Evolutionary conservation across 345 rosid genomes (phyloP).

Genomic region (Citrus glauca): DNA sequence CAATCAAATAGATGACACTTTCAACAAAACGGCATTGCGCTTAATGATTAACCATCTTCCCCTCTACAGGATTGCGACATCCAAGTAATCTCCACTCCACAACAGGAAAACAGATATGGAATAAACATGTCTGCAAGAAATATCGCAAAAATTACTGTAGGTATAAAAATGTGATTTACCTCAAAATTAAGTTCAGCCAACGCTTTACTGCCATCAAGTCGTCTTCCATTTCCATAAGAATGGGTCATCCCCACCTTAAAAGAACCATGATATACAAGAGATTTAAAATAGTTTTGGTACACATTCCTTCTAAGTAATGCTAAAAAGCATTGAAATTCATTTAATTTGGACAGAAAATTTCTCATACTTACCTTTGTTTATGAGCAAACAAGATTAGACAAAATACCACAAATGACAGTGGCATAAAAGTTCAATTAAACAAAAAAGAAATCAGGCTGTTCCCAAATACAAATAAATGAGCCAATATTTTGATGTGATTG

Average conservation of each 20-base stretch:
- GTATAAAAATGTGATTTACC: slow-evolving; percentile 37
- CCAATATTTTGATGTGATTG: background rate
- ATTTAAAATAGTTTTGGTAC: background rate
- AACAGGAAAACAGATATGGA: background rate
- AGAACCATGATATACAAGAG: background rate
- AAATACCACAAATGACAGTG: background rate
- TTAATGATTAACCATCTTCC: background rate
- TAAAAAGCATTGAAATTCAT: background rate
- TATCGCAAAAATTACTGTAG: background rate
- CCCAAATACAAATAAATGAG: background rate
- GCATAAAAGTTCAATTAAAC: background rate
- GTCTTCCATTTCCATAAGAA: slow-evolving; percentile 68
- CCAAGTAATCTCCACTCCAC: slow-evolving; percentile 95
- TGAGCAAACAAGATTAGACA: background rate
- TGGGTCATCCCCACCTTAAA: slow-evolving; percentile 75
- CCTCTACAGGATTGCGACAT: slow-evolving; percentile 64
- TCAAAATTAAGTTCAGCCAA: slow-evolving; percentile 71
- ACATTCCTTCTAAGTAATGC: background rate
- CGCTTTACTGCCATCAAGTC: slow-evolving; percentile 69
- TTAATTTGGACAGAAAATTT: background rate
- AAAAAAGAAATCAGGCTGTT: background rate
- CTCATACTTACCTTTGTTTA: background rate
- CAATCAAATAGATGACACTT: background rate
- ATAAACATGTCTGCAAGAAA: slow-evolving; percentile 2
- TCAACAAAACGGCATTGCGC: background rate